These are phyloP conservation scores for Pisolithus microcarpus DNA, from an alignment of 768 basidiomycete genomes.

Conservation along the genomic window DNA sequence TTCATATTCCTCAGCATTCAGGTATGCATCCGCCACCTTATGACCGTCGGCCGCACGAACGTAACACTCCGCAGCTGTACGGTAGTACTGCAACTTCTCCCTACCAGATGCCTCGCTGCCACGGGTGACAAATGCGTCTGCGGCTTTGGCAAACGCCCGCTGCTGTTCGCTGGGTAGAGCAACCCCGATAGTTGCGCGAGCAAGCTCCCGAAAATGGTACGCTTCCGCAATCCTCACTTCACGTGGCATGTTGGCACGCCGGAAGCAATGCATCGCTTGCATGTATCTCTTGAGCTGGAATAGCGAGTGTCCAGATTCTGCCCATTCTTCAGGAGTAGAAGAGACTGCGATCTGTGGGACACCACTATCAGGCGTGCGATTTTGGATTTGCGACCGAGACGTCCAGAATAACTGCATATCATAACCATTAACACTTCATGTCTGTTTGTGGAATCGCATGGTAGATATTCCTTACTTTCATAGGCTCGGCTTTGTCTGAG, in stretches of 20 bases:
- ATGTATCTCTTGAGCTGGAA: conserved; percentile 36
- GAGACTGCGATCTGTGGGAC: conserved; percentile 47
- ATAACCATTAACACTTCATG: neutral
- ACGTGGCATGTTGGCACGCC: conserved; percentile 36
- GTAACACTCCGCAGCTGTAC: conserved; percentile 42
- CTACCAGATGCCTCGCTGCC: conserved; percentile 21
- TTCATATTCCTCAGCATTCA: conserved; percentile 36
- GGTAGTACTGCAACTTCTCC: conserved; percentile 31
- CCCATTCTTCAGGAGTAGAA: conserved; percentile 46
- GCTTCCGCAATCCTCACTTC: conserved; percentile 44
- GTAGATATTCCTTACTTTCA: conserved; percentile 36
- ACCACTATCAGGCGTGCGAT: conserved; percentile 39
- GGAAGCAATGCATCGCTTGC: conserved; percentile 50
- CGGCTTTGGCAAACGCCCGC: conserved; percentile 40
- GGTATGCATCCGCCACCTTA: conserved; percentile 40
- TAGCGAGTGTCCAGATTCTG: conserved; percentile 30
- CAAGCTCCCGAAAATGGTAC: conserved; percentile 47
- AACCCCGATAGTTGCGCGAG: conserved; percentile 28
- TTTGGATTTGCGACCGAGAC: conserved; percentile 36
- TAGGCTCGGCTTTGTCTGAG: conserved; percentile 49
- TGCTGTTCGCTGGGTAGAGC: conserved; percentile 17
- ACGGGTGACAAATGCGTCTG: conserved; percentile 41
- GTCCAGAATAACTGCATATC: conserved; percentile 45
- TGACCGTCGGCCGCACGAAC: conserved; percentile 31
- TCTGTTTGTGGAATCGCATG: too few species aligned